These are phyloP conservation scores for Catharanthus roseus DNA, from an alignment of 257 asterid genomes.

Conservation along the genomic window DNA sequence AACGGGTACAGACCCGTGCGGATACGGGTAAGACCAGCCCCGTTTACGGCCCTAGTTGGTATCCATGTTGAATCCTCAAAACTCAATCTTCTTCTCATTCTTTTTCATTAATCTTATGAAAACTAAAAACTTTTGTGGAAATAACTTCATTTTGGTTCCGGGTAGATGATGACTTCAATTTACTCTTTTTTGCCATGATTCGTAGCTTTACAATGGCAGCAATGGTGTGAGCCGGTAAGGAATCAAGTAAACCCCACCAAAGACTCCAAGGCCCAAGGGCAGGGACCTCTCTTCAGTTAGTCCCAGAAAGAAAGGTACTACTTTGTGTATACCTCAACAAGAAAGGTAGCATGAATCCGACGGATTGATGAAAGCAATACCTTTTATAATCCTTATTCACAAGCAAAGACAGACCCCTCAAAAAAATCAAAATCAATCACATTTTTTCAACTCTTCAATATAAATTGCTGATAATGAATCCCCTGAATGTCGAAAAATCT, in stretches of 20 bases:
- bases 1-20: too few species aligned
- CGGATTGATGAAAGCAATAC: not conserved
- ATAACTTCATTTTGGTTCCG: too few species aligned
- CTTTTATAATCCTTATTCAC: not conserved
- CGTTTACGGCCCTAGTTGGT: too few species aligned
- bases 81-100: too few species aligned
- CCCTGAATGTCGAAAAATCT: not conserved
- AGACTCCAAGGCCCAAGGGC: not conserved
- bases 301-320: not conserved
- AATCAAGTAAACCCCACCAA: not conserved
- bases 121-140: too few species aligned
- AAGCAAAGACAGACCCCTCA: not conserved
- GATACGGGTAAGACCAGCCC: too few species aligned
- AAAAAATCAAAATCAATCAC: not conserved
- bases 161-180: too few species aligned
- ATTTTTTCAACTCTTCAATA: not conserved
- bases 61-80: too few species aligned
- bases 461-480: not conserved
- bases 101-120: too few species aligned
- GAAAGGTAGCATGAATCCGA: not conserved
- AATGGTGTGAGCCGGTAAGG: not conserved
- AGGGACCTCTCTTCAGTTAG: too few species aligned
- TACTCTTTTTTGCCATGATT: too few species aligned
- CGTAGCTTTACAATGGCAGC: too few species aligned
- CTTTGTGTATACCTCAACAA: not conserved